Evolutionary conservation across 2,329 filamentous ascomycete genomes (phyloP), one percentile per base, ranked within the genome.

Genomic region (Clonostachys sp.): DNA sequence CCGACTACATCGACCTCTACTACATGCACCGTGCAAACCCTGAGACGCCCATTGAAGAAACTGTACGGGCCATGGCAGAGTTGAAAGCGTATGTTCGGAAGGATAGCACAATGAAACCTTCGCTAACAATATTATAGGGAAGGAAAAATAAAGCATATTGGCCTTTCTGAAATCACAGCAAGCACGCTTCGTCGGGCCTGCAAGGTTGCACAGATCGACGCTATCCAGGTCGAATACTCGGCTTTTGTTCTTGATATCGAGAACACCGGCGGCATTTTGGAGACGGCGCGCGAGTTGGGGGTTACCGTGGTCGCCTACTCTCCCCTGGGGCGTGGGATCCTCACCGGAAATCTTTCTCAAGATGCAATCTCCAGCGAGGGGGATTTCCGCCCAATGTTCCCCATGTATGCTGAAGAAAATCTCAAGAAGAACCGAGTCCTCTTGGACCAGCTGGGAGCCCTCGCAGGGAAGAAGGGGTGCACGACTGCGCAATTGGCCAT

Each of bases 21-120:
- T 87, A 85, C 57, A 84, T 84, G 2, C 85, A 89, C 63, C 76
- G 85, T 7, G 82, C 83, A 0, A 86, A 89, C 61, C 73, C 80
- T 16, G 66, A 80, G 43, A 87, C 83, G 0, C 85, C 84, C 1
- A 86, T 88, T 71, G 83, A 87, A 62, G 85, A 88, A 67, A 81
- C 77, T 7, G 84, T 88, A 7, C 75, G 83, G 48, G 84, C 78
- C 17, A 87, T 84, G 1, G 84, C 80, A 2, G 83, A 87, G 62
- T 87, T 83, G 84, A 74, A 72, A 47, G 82, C 84, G n/a, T 75
- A 80, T 53, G 83, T 47, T 72, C 52, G 87, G 67, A 86, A 87
- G 57, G 74, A 77, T 6, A 73, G 81, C 50, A 84, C 84, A 2
- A 56, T 61, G 52, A 50, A 5, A 14, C 4, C 4, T 13, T 13